Base-by-base conservation (phyloP, 495 filamentous ascomycete species). In the Ramalina intermedia region DNA sequence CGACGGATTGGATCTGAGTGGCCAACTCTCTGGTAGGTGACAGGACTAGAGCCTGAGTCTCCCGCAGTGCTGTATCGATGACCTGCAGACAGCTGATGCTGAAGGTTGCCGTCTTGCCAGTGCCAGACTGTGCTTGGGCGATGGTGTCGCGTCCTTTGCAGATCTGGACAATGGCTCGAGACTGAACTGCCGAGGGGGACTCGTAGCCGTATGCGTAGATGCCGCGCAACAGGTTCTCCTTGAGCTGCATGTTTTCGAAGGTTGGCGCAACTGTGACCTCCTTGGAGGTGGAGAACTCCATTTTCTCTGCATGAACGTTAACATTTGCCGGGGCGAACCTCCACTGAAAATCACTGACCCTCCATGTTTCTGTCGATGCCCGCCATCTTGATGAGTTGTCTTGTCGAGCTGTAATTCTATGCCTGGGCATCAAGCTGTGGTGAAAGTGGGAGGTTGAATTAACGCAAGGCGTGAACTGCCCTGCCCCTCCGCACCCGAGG, bases 191-290 rank as follows among this genome's bases (percentile, higher is more conserved):
- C 4, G 91, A 98, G 1, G 91, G 91, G 0, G 87, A 94, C 62
- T 98, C 91, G 65, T 95, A 98, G 43, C 91, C 91, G 57, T 99
- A 99, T 16, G 91, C 91, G 63, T 99, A 99, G 63, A 99, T 89
- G 58, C 91, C 91, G 49, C 91, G 87, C 52, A 96, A 81, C 23
- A 98, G 81, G 62, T 87, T 93, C 63, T 96, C 87, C 66, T 98
- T 98, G 63, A 98, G 65, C 61, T 86, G 80, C 84, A 86, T 86
- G 47, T 76, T 74, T 71, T 85, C 82, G 58, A 74, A 74, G 50
- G 76, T 82, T 37, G 76, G 78, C 57, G 81, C 82, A 56, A 95
- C 88, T 11, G 79, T 87, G 44, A 98, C 90, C 77, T 98, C 93
- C 68, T 93, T 95, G 52, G 87, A 95, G 65, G 91, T 98, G 51